Base-by-base conservation (phyloP, 2,329 filamentous ascomycete genomes). In the Geosmithia putterillii region DNA sequence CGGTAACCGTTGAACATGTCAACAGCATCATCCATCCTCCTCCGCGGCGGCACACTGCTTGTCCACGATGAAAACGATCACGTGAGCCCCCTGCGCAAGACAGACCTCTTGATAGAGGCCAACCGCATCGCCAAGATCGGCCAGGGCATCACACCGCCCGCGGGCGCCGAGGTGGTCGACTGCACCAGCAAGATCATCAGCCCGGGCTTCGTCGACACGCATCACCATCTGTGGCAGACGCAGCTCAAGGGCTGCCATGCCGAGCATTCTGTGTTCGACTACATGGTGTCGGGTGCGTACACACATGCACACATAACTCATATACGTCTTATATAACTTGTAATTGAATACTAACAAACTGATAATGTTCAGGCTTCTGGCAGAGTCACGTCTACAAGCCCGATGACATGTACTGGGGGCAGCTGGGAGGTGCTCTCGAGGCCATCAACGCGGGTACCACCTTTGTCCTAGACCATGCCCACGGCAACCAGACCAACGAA, bases 321-420 rank as follows among this genome's bases (percentile, higher is more conserved):
- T n/a, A n/a, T n/a, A 19, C 40, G 18, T 18, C 18, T 37, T 37
- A 37, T 37, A 15, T n/a, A 37, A n/a, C 18, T 18, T 18, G 18
- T 40, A 19, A 7, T 34, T 22, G 22, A 34, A n/a, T n/a, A n/a
- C n/a, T n/a, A n/a, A n/a, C n/a, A n/a, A n/a, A n/a, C n/a, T n/a
- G n/a, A n/a, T n/a, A n/a, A n/a, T n/a, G n/a, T n/a, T n/a, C n/a
- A n/a, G n/a, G n/a, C n/a, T n/a, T n/a, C n/a, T n/a, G n/a, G n/a
- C n/a, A n/a, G n/a, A n/a, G n/a, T n/a, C n/a, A n/a, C n/a, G n/a
- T n/a, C 7, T 36, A n/a, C 15, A 12, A 36, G 7, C 20, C 47
- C 2, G 54, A 64, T 2, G 71, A 74, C 44, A 52, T 69, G 3
- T 72, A 68, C 51, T 67, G 66, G 59, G 65, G 65, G n/a, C 52